Base-by-base conservation (phyloP, 345 rosid genomes). In the Laguncularia racemosa region DNA sequence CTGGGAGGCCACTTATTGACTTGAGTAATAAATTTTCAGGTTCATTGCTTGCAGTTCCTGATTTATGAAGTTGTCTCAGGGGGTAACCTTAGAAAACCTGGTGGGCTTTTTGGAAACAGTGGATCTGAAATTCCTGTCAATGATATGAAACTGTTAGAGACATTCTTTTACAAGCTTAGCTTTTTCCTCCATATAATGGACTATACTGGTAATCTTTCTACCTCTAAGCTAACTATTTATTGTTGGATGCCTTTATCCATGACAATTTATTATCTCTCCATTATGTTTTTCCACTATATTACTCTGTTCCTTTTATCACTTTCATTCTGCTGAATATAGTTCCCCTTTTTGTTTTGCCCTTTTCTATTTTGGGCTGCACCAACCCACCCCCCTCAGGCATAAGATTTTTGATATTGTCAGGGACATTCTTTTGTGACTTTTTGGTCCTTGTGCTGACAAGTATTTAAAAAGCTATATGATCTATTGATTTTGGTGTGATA, bases 51-150 rank as follows among this genome's bases (percentile, higher is more conserved):
- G 84, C 99, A 93, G 63, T 93, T 90, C 76, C 71, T 93, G 59
- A 93, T 93, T 53, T 93, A 90, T 70, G 99, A 93, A 76, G 95
- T 90, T 66, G 97, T 93, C 10, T 93, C 99, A 75, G 99, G 99
- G 60, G 99, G 99, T 61, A 90, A 93, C 84, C 90, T 90, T 58
- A 79, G 99, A 78, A 90, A 84, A 72, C 97, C 97, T 46, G 99
- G 97, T 53, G 99, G 99, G 15, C 92, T 93, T 54, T 93, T 93
- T 79, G 95, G 99, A 55, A 93, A 93, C 66, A 84, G 82, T 64
- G 99, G 96, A 53, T 93, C 99, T 74, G 99, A 93, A 73, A 89
- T 93, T 72, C 99, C 96, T 57, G 82, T 82, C 50, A 87, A 79
- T 73, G 99, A 93, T 71, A 67, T 90, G 55, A 93, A 93, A 82